phyloP scores from a whole-genome alignment of 805 yeast genomes.

The Candida ortonii region DNA sequence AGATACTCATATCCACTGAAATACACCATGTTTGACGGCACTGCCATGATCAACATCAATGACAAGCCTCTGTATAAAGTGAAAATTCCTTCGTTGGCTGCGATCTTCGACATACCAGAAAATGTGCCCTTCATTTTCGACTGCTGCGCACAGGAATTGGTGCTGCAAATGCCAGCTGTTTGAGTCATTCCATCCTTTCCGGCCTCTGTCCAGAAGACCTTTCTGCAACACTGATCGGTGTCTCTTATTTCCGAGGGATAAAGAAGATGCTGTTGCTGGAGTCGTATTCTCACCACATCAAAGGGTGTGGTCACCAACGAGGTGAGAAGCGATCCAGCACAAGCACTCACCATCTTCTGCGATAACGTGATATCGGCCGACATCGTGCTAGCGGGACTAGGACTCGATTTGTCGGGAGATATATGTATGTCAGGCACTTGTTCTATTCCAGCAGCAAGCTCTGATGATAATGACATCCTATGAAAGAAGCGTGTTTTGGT shows the following conservation, averaged over 20 bases:
- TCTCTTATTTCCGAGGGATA: slow-evolving; percentile 36
- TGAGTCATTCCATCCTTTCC: slow-evolving; percentile 4
- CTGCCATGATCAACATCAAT: slow-evolving; percentile 78
- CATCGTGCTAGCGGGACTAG: slow-evolving; percentile 4
- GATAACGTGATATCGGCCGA: slow-evolving; percentile 40
- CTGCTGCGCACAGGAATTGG: slow-evolving; percentile 41
- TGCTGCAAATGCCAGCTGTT: slow-evolving; percentile 35
- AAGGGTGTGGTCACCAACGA: slow-evolving; percentile 76
- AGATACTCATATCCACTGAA: slow-evolving; percentile 90
- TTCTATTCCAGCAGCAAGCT: slow-evolving; percentile 39
- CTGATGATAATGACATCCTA: slow-evolving; percentile 39
- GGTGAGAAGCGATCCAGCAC: slow-evolving; percentile 70
- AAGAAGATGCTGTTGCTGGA: slow-evolving; percentile 71
- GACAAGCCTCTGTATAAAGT: slow-evolving; percentile 91
- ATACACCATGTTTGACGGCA: slow-evolving; percentile 90
- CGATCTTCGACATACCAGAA: slow-evolving; percentile 68
- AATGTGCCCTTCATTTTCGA: slow-evolving; percentile 60
- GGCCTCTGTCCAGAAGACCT: slow-evolving; percentile 34
- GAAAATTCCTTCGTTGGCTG: slow-evolving; percentile 65
- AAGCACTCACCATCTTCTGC: slow-evolving; percentile 76
- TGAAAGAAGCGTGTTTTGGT: too few relatives aligned
- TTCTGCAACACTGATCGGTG: slow-evolving; percentile 35
- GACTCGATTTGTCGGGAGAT: background rate
- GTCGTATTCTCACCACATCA: slow-evolving; percentile 73
- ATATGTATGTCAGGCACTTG: slow-evolving; percentile 25